These are phyloP conservation scores for Patellaria atrata DNA, from an alignment of 495 filamentous ascomycete genomes.

Conservation along the genomic window DNA sequence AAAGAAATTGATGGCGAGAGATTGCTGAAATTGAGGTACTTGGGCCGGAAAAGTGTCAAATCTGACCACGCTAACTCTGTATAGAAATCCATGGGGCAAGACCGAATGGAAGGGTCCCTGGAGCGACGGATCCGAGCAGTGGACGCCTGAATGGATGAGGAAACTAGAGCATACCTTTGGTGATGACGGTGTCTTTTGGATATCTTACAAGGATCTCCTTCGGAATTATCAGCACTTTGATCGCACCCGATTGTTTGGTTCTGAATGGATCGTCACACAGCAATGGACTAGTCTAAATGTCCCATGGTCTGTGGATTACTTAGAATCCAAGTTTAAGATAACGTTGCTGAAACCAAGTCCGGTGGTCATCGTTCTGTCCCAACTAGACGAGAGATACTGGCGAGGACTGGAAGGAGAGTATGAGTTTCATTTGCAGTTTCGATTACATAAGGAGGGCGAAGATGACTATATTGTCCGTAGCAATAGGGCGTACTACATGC, in stretches of 20 bases:
- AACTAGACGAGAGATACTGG: slow-evolving; percentile 82
- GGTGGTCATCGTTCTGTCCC: slow-evolving; percentile 65
- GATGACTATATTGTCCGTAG: slow-evolving; percentile 77
- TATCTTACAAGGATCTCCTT: slow-evolving; percentile 66
- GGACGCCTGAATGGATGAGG: slow-evolving; percentile 78
- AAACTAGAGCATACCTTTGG: slow-evolving; percentile 72
- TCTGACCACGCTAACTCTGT: slow-evolving; percentile 11
- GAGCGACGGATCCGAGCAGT: slow-evolving; percentile 72
- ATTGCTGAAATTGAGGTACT: slow-evolving; percentile 59
- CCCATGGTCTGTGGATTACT: slow-evolving; percentile 76
- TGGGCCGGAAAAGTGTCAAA: no score
- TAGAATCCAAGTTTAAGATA: slow-evolving; percentile 67
- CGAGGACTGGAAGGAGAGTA: slow-evolving; percentile 73
- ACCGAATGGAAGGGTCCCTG: slow-evolving; percentile 49
- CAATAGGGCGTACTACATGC: slow-evolving; percentile 53
- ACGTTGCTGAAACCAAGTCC: slow-evolving; percentile 50
- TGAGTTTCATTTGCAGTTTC: slow-evolving; percentile 60
- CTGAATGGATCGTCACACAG: slow-evolving; percentile 66
- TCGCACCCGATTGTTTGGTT: slow-evolving; percentile 78
- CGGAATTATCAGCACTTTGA: slow-evolving; percentile 72
- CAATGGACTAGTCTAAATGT: slow-evolving; percentile 76
- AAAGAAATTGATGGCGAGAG: slow-evolving; percentile 60
- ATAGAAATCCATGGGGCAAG: slow-evolving; percentile 75
- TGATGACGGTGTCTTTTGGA: slow-evolving; percentile 74
- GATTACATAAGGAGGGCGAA: slow-evolving; percentile 65